A percentile compares a stretch with the other conserved stretches of the same genome.
These are phyloP conservation scores for Quercus engelmannii DNA, from an alignment of 306 rosid species.

Conservation along the genomic window DNA sequence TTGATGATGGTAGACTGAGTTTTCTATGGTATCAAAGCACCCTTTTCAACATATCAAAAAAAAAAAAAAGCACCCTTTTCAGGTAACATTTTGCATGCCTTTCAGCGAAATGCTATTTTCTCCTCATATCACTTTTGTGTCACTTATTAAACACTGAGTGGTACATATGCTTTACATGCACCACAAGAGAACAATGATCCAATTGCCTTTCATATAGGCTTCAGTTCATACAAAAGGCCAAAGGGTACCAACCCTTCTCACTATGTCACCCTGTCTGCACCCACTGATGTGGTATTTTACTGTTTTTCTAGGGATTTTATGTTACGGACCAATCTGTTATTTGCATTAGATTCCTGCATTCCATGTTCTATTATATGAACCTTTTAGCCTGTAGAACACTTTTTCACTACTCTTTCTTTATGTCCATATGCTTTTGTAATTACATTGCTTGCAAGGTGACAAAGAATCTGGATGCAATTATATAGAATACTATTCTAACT, in stretches of 20 bases:
- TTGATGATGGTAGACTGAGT: too few species aligned
- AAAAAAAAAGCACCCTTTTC: too few species aligned
- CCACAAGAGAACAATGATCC: background rate
- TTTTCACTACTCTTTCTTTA: background rate
- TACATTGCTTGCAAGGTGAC: background rate
- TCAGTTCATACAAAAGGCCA: background rate
- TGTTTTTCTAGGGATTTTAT: background rate
- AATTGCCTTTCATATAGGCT: background rate
- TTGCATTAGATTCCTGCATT: background rate
- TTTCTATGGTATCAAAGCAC: too few species aligned
- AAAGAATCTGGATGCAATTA: background rate
- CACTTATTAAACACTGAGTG: background rate
- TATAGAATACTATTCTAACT: background rate
- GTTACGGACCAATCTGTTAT: background rate
- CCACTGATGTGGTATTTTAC: background rate
- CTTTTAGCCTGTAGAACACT: background rate
- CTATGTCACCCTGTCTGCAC: background rate
- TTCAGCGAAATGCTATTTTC: too few species aligned
- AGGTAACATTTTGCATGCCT: too few species aligned
- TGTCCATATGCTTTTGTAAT: background rate
- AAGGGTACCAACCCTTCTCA: background rate
- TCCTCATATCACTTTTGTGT: too few species aligned
- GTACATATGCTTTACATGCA: background rate
- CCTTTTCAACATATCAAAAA: too few species aligned
- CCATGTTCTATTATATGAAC: background rate